Evolutionary conservation across 371 early-diverging fungal species (phyloP).

Genomic region (Coemansia sp.): DNA sequence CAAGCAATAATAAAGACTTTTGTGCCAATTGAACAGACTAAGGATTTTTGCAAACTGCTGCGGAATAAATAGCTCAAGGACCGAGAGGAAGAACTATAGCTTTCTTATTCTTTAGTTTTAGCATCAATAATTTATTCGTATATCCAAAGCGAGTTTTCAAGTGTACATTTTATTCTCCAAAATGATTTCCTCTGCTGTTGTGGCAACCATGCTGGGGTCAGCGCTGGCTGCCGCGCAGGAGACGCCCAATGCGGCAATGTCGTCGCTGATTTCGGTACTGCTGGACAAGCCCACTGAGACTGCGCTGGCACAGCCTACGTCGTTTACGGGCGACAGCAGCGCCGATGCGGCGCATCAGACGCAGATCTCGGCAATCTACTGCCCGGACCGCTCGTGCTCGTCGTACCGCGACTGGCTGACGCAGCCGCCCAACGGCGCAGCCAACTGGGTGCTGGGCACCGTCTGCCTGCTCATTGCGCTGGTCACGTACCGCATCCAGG

Average conservation of each 20-base stretch:
- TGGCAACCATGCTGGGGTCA: not conserved
- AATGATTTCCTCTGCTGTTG: not conserved
- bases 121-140: not conserved
- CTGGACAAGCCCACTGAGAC: not conserved
- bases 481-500: not conserved
- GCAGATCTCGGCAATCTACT: conserved; percentile 5
- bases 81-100: not conserved
- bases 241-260: not conserved
- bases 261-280: not conserved
- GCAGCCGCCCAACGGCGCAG: conserved; percentile 2
- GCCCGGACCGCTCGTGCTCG: conserved; percentile 1
- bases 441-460: conserved; percentile 15
- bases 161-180: not conserved
- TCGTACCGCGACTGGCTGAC: conserved; percentile 27
- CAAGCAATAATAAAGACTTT: not conserved
- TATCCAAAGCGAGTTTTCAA: not conserved
- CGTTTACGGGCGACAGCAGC: not conserved
- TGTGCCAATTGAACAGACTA: not conserved
- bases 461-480: not conserved
- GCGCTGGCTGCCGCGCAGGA: not conserved
- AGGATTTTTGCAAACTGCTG: not conserved
- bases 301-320: not conserved
- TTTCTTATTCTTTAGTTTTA: not conserved
- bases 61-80: not conserved
- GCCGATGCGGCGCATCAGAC: not conserved